Conservation (phyloP, 352 stramenopile species). For the Phytophthora colocasiae region DNA sequence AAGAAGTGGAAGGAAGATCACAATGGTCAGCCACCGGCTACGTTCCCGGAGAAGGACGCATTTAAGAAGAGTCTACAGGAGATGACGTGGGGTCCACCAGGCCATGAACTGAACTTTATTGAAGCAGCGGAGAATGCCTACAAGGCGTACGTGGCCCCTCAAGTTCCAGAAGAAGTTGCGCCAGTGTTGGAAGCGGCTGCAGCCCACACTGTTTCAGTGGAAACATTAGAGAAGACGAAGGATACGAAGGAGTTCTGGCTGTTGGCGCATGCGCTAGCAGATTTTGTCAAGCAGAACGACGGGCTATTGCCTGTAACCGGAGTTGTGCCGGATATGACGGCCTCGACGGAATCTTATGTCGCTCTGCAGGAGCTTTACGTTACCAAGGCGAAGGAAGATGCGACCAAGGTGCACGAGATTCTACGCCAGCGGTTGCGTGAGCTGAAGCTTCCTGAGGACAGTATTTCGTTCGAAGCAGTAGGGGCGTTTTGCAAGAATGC, state of each 20-base stretch:
- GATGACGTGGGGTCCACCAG: conserved; percentile 56
- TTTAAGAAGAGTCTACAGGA: conserved; percentile 85
- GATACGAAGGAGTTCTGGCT: conserved; percentile 82
- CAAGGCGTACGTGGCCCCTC: conserved; percentile 87
- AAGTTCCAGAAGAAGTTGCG: conserved; percentile 85
- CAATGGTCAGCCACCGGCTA: conserved; percentile 59
- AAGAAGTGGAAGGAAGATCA: conserved; percentile 65
- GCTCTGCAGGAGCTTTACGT: conserved; percentile 95
- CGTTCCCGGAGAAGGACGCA: conserved; percentile 90
- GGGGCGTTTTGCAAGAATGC: conserved; percentile 94
- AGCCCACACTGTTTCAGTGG: conserved; percentile 23
- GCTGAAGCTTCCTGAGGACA: conserved; percentile 39
- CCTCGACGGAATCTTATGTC: conserved; percentile 95
- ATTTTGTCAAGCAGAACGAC: conserved; percentile 81
- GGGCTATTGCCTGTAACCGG: conserved; percentile 88
- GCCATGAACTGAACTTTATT: conserved; percentile 96
- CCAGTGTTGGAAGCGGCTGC: conserved; percentile 58
- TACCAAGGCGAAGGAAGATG: conserved; percentile 87
- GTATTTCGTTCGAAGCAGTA: conserved; percentile 75
- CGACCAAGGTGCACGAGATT: conserved; percentile 44
- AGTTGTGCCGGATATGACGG: conserved; percentile 97
- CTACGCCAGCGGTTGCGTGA: conserved; percentile 40
- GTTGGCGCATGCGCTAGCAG: conserved; percentile 67
- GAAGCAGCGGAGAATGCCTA: conserved; percentile 94
- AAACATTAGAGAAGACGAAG: conserved; percentile 45